Conservation (phyloP, 495 filamentous ascomycete species). For the Chaetomium fimeti region DNA sequence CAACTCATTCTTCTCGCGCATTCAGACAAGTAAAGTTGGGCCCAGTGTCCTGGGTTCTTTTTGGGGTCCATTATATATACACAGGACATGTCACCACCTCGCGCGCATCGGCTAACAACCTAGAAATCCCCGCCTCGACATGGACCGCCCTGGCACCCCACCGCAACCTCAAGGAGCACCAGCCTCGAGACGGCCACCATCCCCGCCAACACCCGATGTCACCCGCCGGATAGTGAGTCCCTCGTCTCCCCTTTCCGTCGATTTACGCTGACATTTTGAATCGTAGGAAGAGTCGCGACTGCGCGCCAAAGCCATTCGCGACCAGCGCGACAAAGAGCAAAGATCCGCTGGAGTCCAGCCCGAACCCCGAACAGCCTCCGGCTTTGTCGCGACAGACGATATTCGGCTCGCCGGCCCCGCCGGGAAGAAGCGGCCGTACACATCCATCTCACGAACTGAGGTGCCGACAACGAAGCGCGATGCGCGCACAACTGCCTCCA, state of each 20-base stretch:
- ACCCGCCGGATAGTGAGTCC: constrained; percentile 63
- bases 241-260: not conserved
- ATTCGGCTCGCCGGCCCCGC: constrained; percentile 40
- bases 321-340: constrained; percentile 61
- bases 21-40: not conserved
- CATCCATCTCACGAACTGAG: constrained; percentile 59
- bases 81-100: not conserved
- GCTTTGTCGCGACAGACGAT: constrained; percentile 42
- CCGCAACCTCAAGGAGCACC: constrained; percentile 42
- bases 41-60: not conserved
- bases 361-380: constrained; percentile 39
- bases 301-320: constrained; percentile 83
- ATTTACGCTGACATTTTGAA: not conserved
- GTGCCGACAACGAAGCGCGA: constrained; percentile 66
- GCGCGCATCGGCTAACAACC: not conserved
- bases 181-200: constrained; percentile 42
- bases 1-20: not conserved
- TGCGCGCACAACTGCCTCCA: constrained; percentile 43
- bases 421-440: constrained; percentile 53
- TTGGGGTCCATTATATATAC: not conserved
- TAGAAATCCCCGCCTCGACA: constrained; percentile 14
- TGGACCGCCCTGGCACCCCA: constrained; percentile 63
- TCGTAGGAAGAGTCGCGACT: constrained; percentile 83
- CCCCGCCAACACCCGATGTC: constrained; percentile 71
- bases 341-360: constrained; percentile 34